Percentiles rank a stretch among this genome's conserved stretches.
Conservation (phyloP, 768 basidiomycete species). For the Leccinum pellstonianum region DNA sequence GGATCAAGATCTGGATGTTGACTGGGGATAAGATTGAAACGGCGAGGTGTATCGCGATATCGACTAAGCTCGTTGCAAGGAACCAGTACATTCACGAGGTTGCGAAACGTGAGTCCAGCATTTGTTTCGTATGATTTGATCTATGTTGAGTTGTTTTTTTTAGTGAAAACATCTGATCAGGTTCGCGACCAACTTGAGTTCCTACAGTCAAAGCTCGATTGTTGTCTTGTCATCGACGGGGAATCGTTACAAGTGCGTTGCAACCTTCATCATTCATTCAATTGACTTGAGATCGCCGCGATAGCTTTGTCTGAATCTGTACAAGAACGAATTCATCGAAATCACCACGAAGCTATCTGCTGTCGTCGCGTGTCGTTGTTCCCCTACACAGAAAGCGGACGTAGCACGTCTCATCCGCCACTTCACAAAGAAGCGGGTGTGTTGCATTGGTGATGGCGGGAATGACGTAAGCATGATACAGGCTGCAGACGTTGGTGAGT, state of each 20-base stretch:
- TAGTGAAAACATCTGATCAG: slow-evolving; percentile 84
- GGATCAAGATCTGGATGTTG: slow-evolving; percentile 99
- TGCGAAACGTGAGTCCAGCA: slow-evolving; percentile 64
- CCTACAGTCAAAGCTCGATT: slow-evolving; percentile 90
- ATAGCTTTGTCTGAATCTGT: slow-evolving; percentile 86
- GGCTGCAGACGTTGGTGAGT: slow-evolving; percentile 95
- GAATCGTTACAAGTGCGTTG: slow-evolving; percentile 82
- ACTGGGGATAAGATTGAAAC: slow-evolving; percentile 99
- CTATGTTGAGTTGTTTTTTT: slow-evolving; percentile 6
- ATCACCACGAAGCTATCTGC: slow-evolving; percentile 95
- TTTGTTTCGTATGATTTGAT: not conserved
- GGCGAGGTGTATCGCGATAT: slow-evolving; percentile 96
- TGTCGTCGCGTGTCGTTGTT: slow-evolving; percentile 97
- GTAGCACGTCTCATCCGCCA: slow-evolving; percentile 90
- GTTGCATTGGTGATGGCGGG: slow-evolving; percentile 98
- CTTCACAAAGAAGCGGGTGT: slow-evolving; percentile 92
- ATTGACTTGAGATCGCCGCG: not conserved
- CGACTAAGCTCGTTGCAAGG: slow-evolving; percentile 91
- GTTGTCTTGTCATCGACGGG: slow-evolving; percentile 97
- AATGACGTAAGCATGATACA: slow-evolving; percentile 99
- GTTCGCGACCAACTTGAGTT: slow-evolving; percentile 90
- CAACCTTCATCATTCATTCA: not conserved
- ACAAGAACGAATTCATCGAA: slow-evolving; percentile 93
- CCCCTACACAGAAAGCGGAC: slow-evolving; percentile 98
- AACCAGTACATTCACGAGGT: slow-evolving; percentile 98